A percentile compares a stretch with the other conserved stretches of the same genome.
Conservation (phyloP, 1,284 basidiomycete genomes). For the Leccinum ponderosum region DNA sequence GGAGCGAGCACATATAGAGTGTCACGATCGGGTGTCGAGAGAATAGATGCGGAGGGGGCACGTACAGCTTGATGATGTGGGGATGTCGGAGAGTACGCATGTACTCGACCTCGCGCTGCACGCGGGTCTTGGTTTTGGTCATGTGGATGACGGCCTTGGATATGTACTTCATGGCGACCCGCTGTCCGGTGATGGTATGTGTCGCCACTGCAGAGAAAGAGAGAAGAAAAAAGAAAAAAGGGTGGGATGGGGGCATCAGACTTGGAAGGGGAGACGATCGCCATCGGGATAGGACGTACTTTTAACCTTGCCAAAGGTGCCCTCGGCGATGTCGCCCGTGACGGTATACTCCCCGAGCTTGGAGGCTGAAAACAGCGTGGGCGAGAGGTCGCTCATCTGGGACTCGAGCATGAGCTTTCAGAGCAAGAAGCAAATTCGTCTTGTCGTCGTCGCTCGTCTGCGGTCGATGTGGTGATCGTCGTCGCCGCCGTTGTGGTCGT, state of each 20-base stretch:
- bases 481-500: not conserved
- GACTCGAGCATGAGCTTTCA: not conserved
- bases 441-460: not conserved
- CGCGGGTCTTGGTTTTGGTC: constrained; percentile 89
- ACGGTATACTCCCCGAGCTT: constrained; percentile 82
- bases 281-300: constrained; percentile 55
- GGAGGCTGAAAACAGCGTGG: constrained; percentile 47
- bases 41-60: constrained; percentile 19
- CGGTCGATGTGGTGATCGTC: constrained; percentile 4
- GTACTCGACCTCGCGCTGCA: constrained; percentile 95
- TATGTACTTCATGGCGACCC: constrained; percentile 98
- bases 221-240: constrained; percentile 5
- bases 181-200: constrained; percentile 76
- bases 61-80: constrained; percentile 94
- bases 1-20: not conserved
- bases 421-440: not conserved
- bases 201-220: not conserved
- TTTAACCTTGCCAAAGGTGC: constrained; percentile 98
- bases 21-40: constrained; percentile 9
- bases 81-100: constrained; percentile 90
- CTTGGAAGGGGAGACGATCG: constrained; percentile 9
- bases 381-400: constrained; percentile 23
- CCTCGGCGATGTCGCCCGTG: constrained; percentile 77
- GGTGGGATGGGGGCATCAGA: constrained; percentile 14
- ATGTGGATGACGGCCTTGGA: constrained; percentile 92